Conservation (phyloP, 208 protist species). For the Wallacemonas rigidus region DNA sequence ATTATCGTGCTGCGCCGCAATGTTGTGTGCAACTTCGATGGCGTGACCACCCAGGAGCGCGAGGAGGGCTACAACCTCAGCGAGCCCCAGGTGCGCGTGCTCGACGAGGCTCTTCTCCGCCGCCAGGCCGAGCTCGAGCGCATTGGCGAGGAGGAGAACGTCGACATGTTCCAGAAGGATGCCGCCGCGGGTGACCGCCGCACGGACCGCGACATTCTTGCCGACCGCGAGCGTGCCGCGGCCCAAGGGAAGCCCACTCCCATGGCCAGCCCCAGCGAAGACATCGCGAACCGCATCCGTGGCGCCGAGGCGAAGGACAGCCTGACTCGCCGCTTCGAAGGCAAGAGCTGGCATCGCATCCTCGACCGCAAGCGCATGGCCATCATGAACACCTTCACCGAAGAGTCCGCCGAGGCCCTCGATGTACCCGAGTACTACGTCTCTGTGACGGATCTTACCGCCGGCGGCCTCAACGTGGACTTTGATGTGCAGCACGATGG, state of each 20-base stretch:
- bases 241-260: conserved; percentile 35
- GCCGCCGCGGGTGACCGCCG: conserved; percentile 18
- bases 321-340: conserved; percentile 49
- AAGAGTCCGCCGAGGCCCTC: conserved; percentile 64
- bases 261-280: conserved; percentile 14
- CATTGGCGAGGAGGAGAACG: conserved; percentile 37
- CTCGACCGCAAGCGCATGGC: conserved; percentile 57
- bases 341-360: conserved; percentile 65
- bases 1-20: conserved; percentile 76
- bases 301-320: conserved; percentile 25
- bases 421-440: conserved; percentile 52
- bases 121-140: conserved; percentile 30
- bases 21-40: conserved; percentile 63
- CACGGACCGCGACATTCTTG: conserved; percentile 39
- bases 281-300: not conserved
- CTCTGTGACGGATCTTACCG: conserved; percentile 42
- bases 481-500: conserved; percentile 59
- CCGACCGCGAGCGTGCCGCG: conserved; percentile 31
- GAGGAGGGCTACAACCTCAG: conserved; percentile 56
- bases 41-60: conserved; percentile 33
- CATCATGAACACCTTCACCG: conserved; percentile 64
- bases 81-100: conserved; percentile 53
- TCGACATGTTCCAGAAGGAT: conserved; percentile 53
- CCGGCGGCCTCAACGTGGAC: conserved; percentile 58
- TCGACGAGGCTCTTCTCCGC: conserved; percentile 60